phyloP scores from a whole-genome alignment of 2,329 filamentous ascomycete species.

The Sporothrix pseudoabietina region DNA sequence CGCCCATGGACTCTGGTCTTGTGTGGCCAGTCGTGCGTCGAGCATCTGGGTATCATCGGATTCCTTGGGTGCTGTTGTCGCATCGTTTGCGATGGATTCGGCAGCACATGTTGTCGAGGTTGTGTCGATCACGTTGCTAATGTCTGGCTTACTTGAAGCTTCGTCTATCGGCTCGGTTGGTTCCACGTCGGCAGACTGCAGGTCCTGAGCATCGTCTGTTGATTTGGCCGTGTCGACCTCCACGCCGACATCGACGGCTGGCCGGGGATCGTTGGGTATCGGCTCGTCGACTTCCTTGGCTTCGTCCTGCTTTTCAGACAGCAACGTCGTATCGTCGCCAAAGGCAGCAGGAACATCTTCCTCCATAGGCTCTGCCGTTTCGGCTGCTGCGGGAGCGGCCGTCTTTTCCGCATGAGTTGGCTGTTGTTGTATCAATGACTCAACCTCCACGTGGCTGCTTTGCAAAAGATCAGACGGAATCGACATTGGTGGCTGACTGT shows the following conservation, averaged over 20 bases:
- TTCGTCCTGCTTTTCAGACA: not conserved
- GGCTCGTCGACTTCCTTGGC: not conserved
- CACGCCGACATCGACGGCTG: too few species aligned
- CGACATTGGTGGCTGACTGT: conserved; percentile 11
- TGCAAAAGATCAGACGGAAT: conserved; percentile 1
- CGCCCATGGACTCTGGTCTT: conserved; percentile 35
- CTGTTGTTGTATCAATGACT: too few species aligned
- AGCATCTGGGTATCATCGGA: not conserved
- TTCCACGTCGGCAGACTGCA: not conserved
- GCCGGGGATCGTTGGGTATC: not conserved
- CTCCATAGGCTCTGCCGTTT: too few species aligned
- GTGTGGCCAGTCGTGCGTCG: conserved; percentile 29
- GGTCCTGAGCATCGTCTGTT: not conserved
- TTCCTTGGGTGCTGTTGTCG: not conserved
- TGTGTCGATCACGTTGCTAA: not conserved
- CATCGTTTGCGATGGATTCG: not conserved
- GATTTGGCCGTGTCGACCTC: not conserved
- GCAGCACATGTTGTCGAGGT: not conserved
- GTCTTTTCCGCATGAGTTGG: not conserved
- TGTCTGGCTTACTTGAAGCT: not conserved
- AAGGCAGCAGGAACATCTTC: not conserved
- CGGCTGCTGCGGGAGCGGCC: not conserved
- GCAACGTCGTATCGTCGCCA: conserved; percentile 5
- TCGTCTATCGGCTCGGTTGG: conserved; percentile 1
- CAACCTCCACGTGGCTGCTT: not conserved